Conservation (phyloP, 352 stramenopile genomes). For the Pythium scleroteichum region DNA sequence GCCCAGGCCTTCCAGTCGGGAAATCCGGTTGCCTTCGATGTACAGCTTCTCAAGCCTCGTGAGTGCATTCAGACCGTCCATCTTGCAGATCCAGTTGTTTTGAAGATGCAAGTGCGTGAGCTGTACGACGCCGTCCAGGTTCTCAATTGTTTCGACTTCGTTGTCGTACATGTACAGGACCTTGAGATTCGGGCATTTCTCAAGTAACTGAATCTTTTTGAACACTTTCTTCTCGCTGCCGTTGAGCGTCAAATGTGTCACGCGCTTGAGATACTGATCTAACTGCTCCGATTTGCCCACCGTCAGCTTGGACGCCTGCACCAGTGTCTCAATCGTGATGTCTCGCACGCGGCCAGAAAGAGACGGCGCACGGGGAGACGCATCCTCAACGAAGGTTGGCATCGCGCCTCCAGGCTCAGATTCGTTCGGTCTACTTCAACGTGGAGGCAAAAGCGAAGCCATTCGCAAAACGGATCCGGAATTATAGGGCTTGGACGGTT, state of each 20-base stretch:
- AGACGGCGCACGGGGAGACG: not conserved
- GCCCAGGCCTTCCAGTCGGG: conserved; percentile 52
- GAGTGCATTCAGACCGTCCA: conserved; percentile 50
- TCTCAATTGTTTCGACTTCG: conserved; percentile 54
- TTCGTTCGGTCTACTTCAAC: no score
- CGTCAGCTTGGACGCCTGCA: conserved; percentile 65
- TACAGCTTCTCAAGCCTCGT: conserved; percentile 69
- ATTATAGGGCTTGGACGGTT: no score
- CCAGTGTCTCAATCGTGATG: conserved; percentile 60
- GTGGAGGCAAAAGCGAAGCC: no score
- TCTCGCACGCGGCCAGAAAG: conserved; percentile 29
- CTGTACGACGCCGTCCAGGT: conserved; percentile 43
- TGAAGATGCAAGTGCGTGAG: conserved; percentile 78
- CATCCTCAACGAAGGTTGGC: not conserved
- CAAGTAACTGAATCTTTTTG: conserved; percentile 55
- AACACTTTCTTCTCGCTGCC: conserved; percentile 50
- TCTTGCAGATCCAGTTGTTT: conserved; percentile 57
- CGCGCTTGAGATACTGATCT: conserved; percentile 68
- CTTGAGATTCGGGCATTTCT: conserved; percentile 63
- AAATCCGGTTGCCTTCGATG: conserved; percentile 67
- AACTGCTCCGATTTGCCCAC: conserved; percentile 65
- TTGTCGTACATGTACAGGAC: conserved; percentile 86
- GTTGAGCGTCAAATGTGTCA: conserved; percentile 72
- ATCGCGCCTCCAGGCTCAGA: not conserved
- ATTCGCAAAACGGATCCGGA: no score